These are phyloP conservation scores for Alternaria sp. DNA, from an alignment of 2,329 filamentous ascomycete species.

Conservation along the genomic window DNA sequence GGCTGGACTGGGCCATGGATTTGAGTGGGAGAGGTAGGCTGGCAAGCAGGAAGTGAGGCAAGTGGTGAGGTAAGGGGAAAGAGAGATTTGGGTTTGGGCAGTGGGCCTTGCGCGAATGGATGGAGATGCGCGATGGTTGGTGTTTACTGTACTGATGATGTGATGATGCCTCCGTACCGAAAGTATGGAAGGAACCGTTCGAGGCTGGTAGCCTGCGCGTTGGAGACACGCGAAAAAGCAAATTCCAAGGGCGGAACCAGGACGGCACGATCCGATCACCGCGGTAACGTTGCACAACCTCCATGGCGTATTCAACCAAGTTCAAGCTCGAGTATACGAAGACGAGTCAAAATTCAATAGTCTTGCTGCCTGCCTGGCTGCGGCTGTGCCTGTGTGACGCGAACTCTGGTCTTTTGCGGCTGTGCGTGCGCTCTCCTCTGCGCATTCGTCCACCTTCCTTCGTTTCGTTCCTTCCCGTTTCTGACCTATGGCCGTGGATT, in stretches of 20 bases:
- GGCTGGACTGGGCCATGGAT: not conserved
- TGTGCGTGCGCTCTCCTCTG: not conserved
- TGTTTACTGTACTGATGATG: not conserved
- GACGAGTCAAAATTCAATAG: not conserved
- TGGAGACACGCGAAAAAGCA: not conserved
- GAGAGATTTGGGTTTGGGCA: too few species aligned
- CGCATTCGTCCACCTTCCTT: not conserved
- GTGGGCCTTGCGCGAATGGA: not conserved
- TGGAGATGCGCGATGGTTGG: not conserved
- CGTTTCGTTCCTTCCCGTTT: not conserved
- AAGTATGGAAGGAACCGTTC: not conserved
- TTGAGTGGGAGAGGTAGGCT: not conserved
- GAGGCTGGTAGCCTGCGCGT: not conserved
- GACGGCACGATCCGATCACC: not conserved
- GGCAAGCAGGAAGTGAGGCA: not conserved
- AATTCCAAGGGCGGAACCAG: not conserved
- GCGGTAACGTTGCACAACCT: not conserved
- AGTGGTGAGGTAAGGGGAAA: not conserved
- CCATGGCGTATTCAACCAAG: not conserved
- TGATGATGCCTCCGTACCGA: not conserved
- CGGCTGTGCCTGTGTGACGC: constrained; percentile 6
- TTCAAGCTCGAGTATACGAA: not conserved
- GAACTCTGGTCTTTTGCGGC: constrained; percentile 4
- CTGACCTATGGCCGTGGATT: not conserved
- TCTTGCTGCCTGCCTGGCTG: not conserved